These are phyloP conservation scores for Haplosporangium gracile DNA, from an alignment of 192 early-diverging fungal species.

Conservation along the genomic window DNA sequence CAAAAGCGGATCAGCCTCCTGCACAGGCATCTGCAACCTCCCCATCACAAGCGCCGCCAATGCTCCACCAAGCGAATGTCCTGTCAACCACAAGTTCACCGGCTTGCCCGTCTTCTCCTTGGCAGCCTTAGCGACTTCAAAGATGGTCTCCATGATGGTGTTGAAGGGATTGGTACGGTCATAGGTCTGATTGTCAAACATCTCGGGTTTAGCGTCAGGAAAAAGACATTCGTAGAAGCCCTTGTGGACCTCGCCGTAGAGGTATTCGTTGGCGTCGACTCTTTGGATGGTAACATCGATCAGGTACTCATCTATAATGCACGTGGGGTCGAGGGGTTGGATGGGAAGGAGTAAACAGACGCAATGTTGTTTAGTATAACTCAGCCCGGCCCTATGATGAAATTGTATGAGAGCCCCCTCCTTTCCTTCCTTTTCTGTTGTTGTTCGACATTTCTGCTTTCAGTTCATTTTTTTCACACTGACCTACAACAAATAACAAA, in stretches of 20 bases:
- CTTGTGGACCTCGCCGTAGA: constrained; percentile 68
- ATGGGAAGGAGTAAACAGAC: constrained; percentile 1
- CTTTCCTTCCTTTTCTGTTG: not conserved
- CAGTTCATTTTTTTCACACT: not conserved
- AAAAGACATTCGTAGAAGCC: constrained; percentile 69
- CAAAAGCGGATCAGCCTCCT: constrained; percentile 33
- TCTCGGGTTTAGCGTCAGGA: constrained; percentile 39
- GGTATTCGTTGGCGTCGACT: constrained; percentile 57
- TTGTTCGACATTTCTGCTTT: not conserved
- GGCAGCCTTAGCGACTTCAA: constrained; percentile 27
- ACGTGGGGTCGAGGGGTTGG: constrained; percentile 15
- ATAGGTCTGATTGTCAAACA: constrained; percentile 9
- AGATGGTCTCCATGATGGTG: constrained; percentile 57
- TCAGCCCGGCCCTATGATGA: not conserved
- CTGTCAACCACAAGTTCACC: constrained; percentile 67
- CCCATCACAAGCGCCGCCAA: constrained; percentile 59
- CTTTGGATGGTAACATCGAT: constrained; percentile 63
- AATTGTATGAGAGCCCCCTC: not conserved
- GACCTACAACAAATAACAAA: not conserved
- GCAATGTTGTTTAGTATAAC: not conserved
- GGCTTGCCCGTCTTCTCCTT: constrained; percentile 34
- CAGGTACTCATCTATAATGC: constrained; percentile 56
- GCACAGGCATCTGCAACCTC: constrained; percentile 55
- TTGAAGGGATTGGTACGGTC: constrained; percentile 55
- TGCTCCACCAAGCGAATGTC: constrained; percentile 68